Conservation (phyloP, 352 stramenopile species). For the Globisporangium ultimum region DNA sequence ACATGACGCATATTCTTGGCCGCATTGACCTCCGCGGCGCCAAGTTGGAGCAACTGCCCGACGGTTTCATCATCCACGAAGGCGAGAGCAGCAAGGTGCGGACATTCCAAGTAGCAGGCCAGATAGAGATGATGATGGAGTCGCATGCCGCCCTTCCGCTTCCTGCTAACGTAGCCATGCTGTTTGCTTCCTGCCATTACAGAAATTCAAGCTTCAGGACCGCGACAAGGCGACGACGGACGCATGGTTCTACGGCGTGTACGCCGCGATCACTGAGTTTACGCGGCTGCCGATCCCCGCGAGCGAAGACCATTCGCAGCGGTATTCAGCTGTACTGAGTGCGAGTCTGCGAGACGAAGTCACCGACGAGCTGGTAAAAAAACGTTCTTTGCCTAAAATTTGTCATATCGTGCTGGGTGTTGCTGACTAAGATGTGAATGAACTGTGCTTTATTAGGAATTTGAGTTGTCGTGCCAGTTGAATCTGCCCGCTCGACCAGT, state of each 20-base stretch:
- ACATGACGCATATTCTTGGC: conserved; percentile 60
- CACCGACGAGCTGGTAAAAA: conserved; percentile 47
- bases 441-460: conserved; percentile 32
- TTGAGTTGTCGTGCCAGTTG: conserved; percentile 72
- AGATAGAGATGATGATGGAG: too few species aligned
- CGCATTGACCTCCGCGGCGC: conserved; percentile 53
- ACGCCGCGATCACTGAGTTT: conserved; percentile 69
- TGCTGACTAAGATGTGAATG: conserved; percentile 8
- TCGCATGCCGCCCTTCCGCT: too few species aligned
- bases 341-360: conserved; percentile 54
- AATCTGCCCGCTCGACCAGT: conserved; percentile 41
- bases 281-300: conserved; percentile 37
- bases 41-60: conserved; percentile 67
- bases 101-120: too few species aligned
- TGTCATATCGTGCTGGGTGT: conserved; percentile 1
- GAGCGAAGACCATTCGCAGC: conserved; percentile 32
- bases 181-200: too few species aligned
- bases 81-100: conserved; percentile 38
- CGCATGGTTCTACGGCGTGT: conserved; percentile 78
- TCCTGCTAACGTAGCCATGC: too few species aligned
- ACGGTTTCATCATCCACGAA: conserved; percentile 76
- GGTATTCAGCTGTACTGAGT: conserved; percentile 54
- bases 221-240: conserved; percentile 74
- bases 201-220: conserved; percentile 78
- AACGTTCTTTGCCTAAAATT: too few species aligned